These are phyloP conservation scores for Neonectria sp. DNA, from an alignment of 2,329 filamentous ascomycete species.

Conservation along the genomic window DNA sequence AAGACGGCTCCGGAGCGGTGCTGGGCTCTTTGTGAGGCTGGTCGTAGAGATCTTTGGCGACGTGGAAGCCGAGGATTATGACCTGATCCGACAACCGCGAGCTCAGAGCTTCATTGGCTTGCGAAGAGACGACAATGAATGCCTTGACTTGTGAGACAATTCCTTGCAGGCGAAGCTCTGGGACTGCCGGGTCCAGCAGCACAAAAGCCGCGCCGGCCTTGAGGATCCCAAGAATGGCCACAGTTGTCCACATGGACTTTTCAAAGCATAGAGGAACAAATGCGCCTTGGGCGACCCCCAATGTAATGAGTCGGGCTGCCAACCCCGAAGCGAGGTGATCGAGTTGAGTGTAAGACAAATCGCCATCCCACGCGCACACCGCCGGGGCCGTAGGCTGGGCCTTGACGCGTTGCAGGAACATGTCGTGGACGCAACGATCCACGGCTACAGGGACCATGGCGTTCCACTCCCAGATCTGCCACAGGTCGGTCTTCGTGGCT, in stretches of 20 bases:
- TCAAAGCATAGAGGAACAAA: constrained; percentile 38
- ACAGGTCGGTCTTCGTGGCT: constrained; percentile 18
- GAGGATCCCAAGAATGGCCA: constrained; percentile 44
- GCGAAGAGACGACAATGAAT: too few species aligned
- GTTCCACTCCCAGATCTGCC: constrained; percentile 34
- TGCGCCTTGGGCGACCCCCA: constrained; percentile 45
- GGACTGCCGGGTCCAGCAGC: constrained; percentile 30
- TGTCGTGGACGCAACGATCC: constrained; percentile 38
- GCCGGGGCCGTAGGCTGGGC: constrained; percentile 32
- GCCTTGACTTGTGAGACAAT: constrained; percentile 16
- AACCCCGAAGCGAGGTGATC: constrained; percentile 55
- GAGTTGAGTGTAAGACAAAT: constrained; percentile 58
- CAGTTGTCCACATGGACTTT: constrained; percentile 42
- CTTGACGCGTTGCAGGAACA: constrained; percentile 22
- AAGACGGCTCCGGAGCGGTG: too few species aligned
- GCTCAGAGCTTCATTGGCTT: too few species aligned
- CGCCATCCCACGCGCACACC: constrained; percentile 43
- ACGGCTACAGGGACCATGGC: constrained; percentile 26
- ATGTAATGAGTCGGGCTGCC: constrained; percentile 52
- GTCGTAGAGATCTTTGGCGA: too few species aligned
- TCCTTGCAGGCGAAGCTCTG: constrained; percentile 19
- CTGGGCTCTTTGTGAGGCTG: too few species aligned
- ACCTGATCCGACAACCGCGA: too few species aligned
- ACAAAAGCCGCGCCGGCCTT: constrained; percentile 45
- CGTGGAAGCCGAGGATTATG: too few species aligned